A percentile compares a stretch with the other conserved stretches of the same genome.
phyloP scores from a whole-genome alignment of 176 grass and related monocot species.

The Dactylis glomerata region DNA sequence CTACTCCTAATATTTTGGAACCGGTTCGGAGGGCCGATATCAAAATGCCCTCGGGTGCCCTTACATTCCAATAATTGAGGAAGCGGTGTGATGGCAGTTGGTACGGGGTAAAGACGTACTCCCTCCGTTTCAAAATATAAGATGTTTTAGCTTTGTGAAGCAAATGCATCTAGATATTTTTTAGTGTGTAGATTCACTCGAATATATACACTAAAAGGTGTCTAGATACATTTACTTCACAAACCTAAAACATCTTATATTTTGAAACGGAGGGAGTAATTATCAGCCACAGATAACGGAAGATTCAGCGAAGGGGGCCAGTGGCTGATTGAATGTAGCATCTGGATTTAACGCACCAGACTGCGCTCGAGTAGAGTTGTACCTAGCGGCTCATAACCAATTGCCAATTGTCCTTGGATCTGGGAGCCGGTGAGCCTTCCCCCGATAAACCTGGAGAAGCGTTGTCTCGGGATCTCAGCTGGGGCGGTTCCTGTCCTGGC shows the following conservation, averaged over 20 bases:
- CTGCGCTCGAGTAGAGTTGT: background rate
- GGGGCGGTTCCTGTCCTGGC: background rate
- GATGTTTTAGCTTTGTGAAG: too few relatives aligned
- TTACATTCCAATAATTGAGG: background rate
- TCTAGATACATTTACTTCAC: too few relatives aligned
- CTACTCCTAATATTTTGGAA: too few relatives aligned
- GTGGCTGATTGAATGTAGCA: background rate
- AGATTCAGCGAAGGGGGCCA: background rate
- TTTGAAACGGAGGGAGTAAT: too few relatives aligned
- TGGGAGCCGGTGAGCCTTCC: background rate
- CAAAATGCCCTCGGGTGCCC: too few relatives aligned
- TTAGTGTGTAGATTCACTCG: too few relatives aligned
- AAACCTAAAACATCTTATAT: too few relatives aligned
- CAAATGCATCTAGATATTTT: too few relatives aligned
- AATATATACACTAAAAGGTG: too few relatives aligned
- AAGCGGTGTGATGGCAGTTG: background rate
- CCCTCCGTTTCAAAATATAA: too few relatives aligned
- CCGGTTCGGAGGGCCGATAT: too few relatives aligned
- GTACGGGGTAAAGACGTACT: background rate
- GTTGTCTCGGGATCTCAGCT: background rate
- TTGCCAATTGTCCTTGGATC: constrained; percentile 3
- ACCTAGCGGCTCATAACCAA: background rate
- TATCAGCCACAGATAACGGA: background rate
- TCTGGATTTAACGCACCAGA: background rate
- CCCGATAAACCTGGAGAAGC: background rate